phyloP scores from a whole-genome alignment of 106 monocot species.

The Apostasia shenzhenica region DNA sequence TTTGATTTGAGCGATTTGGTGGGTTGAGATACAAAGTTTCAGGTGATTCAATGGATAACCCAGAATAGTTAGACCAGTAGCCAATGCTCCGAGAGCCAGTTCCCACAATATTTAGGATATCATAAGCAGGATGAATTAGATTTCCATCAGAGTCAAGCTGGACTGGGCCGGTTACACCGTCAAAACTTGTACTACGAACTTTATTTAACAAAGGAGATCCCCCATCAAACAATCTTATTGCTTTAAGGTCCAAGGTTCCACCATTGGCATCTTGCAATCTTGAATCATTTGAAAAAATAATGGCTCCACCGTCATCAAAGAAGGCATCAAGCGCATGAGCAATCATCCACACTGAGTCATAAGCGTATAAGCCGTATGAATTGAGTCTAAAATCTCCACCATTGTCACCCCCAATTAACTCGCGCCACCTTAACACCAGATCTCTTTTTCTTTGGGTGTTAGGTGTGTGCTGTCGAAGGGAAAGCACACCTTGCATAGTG shows the following conservation, averaged over 20 bases:
- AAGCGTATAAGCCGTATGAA: slow-evolving; percentile 74
- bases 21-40: slow-evolving; percentile 40
- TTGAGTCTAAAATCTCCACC: slow-evolving; percentile 30
- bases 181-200: slow-evolving; percentile 41
- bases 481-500: slow-evolving; percentile 64
- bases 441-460: slow-evolving; percentile 38
- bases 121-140: slow-evolving; percentile 60
- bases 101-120: slow-evolving; percentile 59
- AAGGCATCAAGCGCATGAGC: slow-evolving; percentile 65
- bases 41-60: slow-evolving; percentile 50
- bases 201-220: slow-evolving; percentile 44
- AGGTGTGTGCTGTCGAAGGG: slow-evolving; percentile 56
- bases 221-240: slow-evolving; percentile 34
- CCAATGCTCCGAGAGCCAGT: slow-evolving; percentile 42
- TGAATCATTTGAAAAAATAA: slow-evolving; percentile 66
- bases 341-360: slow-evolving; percentile 73
- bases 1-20: slow-evolving; percentile 36
- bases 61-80: slow-evolving; percentile 68
- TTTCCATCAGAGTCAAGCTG: slow-evolving; percentile 53
- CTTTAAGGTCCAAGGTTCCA: slow-evolving; percentile 27
- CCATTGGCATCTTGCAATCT: slow-evolving; percentile 40
- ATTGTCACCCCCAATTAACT: slow-evolving; percentile 24
- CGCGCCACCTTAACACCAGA: slow-evolving; percentile 52
- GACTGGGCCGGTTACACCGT: slow-evolving; percentile 48
- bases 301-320: slow-evolving; percentile 50